Conservation (phyloP, 495 filamentous ascomycete genomes). For the Daldinia decipiens region DNA sequence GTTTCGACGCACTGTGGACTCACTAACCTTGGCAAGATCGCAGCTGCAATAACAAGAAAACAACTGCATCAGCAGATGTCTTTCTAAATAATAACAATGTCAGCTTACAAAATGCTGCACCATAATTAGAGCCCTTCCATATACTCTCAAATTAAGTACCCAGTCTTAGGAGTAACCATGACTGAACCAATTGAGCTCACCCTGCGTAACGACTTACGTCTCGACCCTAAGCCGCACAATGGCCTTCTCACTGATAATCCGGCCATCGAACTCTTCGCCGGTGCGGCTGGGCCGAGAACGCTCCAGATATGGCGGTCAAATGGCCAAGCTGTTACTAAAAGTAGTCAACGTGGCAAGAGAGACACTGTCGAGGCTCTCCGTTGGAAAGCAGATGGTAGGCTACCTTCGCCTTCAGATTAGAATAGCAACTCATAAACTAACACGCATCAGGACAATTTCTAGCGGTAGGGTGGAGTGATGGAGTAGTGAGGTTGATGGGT, state of each 20-base stretch:
- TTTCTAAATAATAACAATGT: not conserved
- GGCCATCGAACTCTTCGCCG: constrained; percentile 82
- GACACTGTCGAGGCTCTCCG: constrained; percentile 65
- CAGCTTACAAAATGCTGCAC: constrained; percentile 10
- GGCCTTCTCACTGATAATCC: constrained; percentile 78
- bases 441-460: constrained; percentile 71
- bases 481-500: constrained; percentile 73
- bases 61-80: not conserved
- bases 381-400: constrained; percentile 85
- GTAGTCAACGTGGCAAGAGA: constrained; percentile 59
- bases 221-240: constrained; percentile 49
- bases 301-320: constrained; percentile 70
- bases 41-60: constrained; percentile 16
- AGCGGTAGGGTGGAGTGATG: constrained; percentile 81
- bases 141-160: constrained; percentile 8
- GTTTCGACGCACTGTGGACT: constrained; percentile 32
- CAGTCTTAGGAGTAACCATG: constrained; percentile 40
- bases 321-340: constrained; percentile 58
- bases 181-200: constrained; percentile 47
- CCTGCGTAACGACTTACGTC: constrained; percentile 56
- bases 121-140: constrained; percentile 29
- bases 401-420: constrained; percentile 5
- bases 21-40: constrained; percentile 12
- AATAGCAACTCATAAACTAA: constrained; percentile 23
- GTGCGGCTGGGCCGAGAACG: constrained; percentile 73